Conservation (phyloP, 257 asterid species). For the Nicotiana tomentosiformis region DNA sequence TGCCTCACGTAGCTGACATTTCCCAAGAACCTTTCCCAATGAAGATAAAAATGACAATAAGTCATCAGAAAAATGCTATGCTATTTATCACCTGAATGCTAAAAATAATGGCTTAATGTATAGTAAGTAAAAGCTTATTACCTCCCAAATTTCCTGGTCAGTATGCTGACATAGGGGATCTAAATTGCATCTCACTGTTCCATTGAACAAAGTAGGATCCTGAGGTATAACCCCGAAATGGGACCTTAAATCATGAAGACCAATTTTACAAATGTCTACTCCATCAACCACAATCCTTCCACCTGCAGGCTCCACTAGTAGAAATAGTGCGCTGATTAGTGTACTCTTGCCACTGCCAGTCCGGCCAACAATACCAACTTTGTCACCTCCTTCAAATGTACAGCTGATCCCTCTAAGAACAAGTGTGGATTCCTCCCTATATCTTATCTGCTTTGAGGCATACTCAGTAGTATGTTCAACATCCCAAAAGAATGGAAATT, state of each 20-base stretch:
- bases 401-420: constrained; percentile 77
- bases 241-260: constrained; percentile 75
- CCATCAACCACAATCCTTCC: constrained; percentile 71
- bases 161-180: constrained; percentile 80
- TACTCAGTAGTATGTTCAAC: not conserved
- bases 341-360: constrained; percentile 97
- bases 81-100: not conserved
- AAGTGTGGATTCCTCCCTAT: constrained; percentile 72
- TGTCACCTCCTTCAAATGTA: constrained; percentile 72
- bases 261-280: constrained; percentile 49
- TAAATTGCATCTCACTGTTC: constrained; percentile 65
- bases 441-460: constrained; percentile 47
- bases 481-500: not conserved
- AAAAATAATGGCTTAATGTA: not conserved
- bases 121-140: constrained; percentile 3
- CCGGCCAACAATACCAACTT: constrained; percentile 84
- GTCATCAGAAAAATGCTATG: not conserved
- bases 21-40: constrained; percentile 56
- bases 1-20: constrained; percentile 88
- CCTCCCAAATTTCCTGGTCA: constrained; percentile 91
- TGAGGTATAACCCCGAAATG: constrained; percentile 86
- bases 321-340: constrained; percentile 74
- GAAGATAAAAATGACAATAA: constrained; percentile 2
- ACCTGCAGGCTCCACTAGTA: constrained; percentile 32
- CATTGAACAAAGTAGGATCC: constrained; percentile 96